A percentile compares a stretch with the other conserved stretches of the same genome.
Conservation (phyloP, 2,329 filamentous ascomycete genomes). For the Ophiostoma ulmi region DNA sequence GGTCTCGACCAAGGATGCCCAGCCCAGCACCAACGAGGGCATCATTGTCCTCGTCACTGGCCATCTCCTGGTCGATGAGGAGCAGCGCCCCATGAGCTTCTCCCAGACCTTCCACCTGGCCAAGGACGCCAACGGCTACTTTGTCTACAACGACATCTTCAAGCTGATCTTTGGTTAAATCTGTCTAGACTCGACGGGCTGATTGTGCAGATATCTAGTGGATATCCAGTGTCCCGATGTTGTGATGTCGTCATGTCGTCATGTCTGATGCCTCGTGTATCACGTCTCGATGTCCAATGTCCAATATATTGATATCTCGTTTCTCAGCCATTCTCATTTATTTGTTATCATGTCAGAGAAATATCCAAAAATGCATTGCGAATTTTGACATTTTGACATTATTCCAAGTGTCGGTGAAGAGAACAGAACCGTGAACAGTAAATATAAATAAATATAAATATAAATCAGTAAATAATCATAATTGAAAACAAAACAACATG, state of each 20-base stretch:
- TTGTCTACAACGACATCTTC: slow-evolving; percentile 92
- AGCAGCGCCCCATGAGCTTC: slow-evolving; percentile 84
- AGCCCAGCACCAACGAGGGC: slow-evolving; percentile 65
- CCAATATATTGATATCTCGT: neutral
- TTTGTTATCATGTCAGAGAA: slow-evolving; percentile 12
- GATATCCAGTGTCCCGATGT: neutral
- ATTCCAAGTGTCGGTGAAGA: neutral
- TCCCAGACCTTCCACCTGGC: slow-evolving; percentile 82
- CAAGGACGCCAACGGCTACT: slow-evolving; percentile 65
- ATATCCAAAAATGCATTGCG: slow-evolving; percentile 18
- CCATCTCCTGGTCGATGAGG: slow-evolving; percentile 77
- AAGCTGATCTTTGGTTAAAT: slow-evolving; percentile 68
- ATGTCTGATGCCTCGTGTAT: too few species aligned
- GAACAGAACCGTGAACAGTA: neutral
- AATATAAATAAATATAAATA: neutral
- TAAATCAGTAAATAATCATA: neutral
- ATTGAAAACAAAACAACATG: neutral
- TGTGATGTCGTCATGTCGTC: neutral
- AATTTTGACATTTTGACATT: slow-evolving; percentile 8
- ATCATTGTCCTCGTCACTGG: slow-evolving; percentile 88
- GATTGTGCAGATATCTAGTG: neutral
- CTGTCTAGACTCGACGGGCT: neutral
- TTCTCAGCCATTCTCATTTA: neutral
- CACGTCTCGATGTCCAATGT: too few species aligned
- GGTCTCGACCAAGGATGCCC: slow-evolving; percentile 72